Evolutionary conservation across 371 early-diverging fungal species (phyloP).

Genomic region (Rhizopus arrhizus): DNA sequence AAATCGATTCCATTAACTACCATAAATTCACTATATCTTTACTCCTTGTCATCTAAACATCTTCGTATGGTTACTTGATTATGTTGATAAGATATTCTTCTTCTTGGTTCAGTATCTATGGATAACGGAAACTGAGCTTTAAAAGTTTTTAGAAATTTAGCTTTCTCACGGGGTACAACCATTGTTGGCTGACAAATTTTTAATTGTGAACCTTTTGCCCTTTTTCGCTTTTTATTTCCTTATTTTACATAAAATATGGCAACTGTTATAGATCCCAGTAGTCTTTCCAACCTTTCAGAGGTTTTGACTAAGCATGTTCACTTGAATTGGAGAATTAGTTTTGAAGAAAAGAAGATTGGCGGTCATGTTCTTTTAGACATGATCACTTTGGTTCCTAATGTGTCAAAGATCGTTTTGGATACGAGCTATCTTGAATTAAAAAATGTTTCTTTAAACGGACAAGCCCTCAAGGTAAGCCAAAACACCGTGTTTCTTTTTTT

Average conservation of each 20-base stretch:
- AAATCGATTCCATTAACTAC: no score
- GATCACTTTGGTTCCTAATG: conserved; percentile 50
- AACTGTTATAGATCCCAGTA: conserved; percentile 73
- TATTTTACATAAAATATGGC: conserved; percentile 7
- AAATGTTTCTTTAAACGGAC: conserved; percentile 49
- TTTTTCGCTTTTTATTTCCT: conserved; percentile 6
- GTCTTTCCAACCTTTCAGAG: conserved; percentile 79
- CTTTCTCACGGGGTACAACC: conserved; percentile 15
- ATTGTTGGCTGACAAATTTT: conserved; percentile 10
- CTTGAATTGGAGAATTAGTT: conserved; percentile 77
- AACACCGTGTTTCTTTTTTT: conserved; percentile 6
- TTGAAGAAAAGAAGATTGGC: conserved; percentile 65
- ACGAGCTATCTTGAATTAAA: conserved; percentile 68
- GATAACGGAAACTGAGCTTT: conserved; percentile 2
- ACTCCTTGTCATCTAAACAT: no score
- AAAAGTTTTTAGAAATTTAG: conserved; percentile 15
- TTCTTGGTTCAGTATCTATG: no score
- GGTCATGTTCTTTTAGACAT: conserved; percentile 72
- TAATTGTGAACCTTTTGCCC: not conserved
- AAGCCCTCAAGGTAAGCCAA: conserved; percentile 47
- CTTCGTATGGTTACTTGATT: no score
- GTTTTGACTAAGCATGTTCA: conserved; percentile 74
- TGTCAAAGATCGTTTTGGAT: conserved; percentile 76
- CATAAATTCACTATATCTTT: no score
- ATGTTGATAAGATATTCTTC: not conserved